A percentile compares a stretch with the other conserved stretches of the same genome.
Evolutionary conservation across 305 asterid genomes (phyloP).

Genomic region (Solanum aculeatissimum): DNA sequence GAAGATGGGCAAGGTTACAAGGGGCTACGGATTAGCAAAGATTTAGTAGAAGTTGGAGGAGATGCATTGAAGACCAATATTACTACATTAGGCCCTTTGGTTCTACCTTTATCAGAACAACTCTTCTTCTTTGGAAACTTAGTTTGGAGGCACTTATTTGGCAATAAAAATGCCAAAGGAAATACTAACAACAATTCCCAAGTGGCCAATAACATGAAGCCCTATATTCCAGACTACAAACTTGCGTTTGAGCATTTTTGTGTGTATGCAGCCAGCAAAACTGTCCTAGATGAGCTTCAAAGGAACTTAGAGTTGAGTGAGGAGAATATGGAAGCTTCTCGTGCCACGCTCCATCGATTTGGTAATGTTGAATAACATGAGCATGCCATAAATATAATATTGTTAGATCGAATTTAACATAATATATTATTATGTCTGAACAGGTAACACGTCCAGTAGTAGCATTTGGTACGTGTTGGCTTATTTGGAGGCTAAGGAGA

Average conservation of each 20-base stretch:
- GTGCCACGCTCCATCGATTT: constrained; percentile 60
- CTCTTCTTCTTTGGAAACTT: constrained; percentile 71
- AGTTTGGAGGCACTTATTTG: constrained; percentile 38
- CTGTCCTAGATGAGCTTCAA: constrained; percentile 79
- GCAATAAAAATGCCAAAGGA: constrained; percentile 13
- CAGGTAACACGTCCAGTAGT: constrained; percentile 72
- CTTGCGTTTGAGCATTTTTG: constrained; percentile 96
- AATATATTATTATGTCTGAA: background rate
- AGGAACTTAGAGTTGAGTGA: constrained; percentile 70
- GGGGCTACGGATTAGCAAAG: constrained; percentile 66
- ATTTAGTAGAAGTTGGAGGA: constrained; percentile 63
- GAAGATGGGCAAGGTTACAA: constrained; percentile 59
- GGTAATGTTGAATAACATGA: constrained; percentile 9
- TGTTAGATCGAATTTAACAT: background rate
- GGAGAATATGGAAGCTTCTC: constrained; percentile 61
- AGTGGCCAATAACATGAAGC: constrained; percentile 23
- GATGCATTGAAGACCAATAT: constrained; percentile 91
- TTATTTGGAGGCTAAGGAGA: constrained; percentile 71
- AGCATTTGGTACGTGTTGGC: constrained; percentile 95
- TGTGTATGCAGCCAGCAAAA: constrained; percentile 80
- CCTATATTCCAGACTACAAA: constrained; percentile 91
- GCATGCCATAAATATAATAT: background rate
- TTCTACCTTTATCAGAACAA: constrained; percentile 86
- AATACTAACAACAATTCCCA: constrained; percentile 3
- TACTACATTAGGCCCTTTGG: constrained; percentile 86